Percentiles rank a stretch among this genome's conserved stretches.
These are phyloP conservation scores for Abelmoschus esculentus DNA, from an alignment of 345 rosid genomes.

Conservation along the genomic window DNA sequence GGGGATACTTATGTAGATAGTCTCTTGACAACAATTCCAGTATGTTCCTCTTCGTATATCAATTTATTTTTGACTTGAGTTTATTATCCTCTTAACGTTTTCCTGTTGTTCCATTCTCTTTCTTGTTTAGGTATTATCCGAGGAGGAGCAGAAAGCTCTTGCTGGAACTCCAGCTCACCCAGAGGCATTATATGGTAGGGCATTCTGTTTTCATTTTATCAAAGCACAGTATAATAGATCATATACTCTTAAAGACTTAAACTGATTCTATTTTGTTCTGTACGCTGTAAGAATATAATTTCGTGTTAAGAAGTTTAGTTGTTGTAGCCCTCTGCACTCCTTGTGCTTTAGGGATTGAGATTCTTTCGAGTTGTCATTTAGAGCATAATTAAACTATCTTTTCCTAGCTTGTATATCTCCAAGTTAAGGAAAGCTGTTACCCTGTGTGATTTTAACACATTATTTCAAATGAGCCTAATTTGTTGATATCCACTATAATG, in stretches of 20 bases:
- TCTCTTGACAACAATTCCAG: constrained; percentile 68
- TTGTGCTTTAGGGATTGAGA: background rate
- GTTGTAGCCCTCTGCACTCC: background rate
- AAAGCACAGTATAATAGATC: background rate
- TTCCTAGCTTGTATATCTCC: background rate
- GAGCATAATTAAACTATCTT: background rate
- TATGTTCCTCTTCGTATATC: constrained; percentile 23
- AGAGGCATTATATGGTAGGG: constrained; percentile 70
- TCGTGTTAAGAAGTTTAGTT: background rate
- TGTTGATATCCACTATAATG: background rate
- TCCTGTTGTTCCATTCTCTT: constrained; percentile 9
- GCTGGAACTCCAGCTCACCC: constrained; percentile 96
- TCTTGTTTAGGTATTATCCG: constrained; percentile 57
- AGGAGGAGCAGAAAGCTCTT: constrained; percentile 79
- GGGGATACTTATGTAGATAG: constrained; percentile 56
- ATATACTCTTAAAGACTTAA: background rate
- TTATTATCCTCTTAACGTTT: background rate
- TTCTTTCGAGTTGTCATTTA: background rate
- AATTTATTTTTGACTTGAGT: background rate
- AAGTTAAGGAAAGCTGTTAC: background rate
- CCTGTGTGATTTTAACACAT: background rate
- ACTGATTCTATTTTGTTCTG: background rate
- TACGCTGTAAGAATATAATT: background rate
- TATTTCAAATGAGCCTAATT: background rate
- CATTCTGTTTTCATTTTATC: background rate